A percentile compares a stretch with the other conserved stretches of the same genome.
Conservation (phyloP, 176 grass and related monocot species). For the Dendrocalamus sinicus region DNA sequence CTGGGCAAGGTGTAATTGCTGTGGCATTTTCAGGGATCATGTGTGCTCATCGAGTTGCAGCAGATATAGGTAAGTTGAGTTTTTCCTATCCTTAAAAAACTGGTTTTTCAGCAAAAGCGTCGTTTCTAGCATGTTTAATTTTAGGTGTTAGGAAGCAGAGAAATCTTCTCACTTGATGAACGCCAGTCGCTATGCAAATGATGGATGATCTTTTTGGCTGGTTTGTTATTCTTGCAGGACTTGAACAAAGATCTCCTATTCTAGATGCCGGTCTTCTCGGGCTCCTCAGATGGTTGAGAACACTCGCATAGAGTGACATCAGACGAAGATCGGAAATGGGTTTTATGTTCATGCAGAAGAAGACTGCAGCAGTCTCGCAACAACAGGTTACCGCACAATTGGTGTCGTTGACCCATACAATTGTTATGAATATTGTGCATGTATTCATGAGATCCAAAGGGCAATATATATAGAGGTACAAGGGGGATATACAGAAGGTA, state of each 20-base stretch:
- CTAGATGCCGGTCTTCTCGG: conserved; percentile 83
- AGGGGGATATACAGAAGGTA: too few species aligned
- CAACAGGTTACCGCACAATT: neutral
- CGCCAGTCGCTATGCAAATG: neutral
- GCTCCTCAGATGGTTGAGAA: conserved; percentile 82
- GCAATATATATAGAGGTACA: too few species aligned
- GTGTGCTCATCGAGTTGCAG: conserved; percentile 96
- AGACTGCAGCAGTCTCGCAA: neutral
- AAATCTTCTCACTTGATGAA: neutral
- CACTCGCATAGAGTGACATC: conserved; percentile 48
- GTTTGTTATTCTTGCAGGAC: conserved; percentile 53
- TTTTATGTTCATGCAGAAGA: neutral
- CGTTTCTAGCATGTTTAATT: conserved; percentile 4
- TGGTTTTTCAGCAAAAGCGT: neutral
- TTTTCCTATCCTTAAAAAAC: neutral
- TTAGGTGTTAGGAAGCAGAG: neutral
- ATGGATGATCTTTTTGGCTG: conserved; percentile 1
- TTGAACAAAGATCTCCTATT: conserved; percentile 79
- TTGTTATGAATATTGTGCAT: too few species aligned
- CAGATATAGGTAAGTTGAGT: conserved; percentile 75
- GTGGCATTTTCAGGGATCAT: conserved; percentile 96
- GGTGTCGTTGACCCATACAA: neutral
- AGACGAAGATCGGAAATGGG: neutral
- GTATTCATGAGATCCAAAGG: too few species aligned
- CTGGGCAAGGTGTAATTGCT: conserved; percentile 93